Base-by-base conservation (phyloP, 306 rosid species). In the Medicago lupulina region DNA sequence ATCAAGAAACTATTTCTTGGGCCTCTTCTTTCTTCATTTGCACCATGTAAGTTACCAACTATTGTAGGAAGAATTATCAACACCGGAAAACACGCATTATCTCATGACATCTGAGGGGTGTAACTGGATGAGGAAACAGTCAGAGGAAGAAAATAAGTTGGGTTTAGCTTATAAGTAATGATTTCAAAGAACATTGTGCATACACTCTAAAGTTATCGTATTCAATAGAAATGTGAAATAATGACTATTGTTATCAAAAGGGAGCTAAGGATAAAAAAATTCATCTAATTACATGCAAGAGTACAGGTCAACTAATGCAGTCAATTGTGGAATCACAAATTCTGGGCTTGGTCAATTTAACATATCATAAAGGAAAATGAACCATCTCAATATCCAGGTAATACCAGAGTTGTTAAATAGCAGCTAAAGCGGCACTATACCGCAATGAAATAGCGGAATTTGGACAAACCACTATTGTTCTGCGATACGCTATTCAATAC, bases 1-100 rank as follows among this genome's bases (percentile, higher is more conserved):
- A 63, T 55, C 7, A 59, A 67, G 57, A 46, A 25, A 57, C 38
- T 10, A 58, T 25, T 34, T 7, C 15, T 36, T 34, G 15, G 71
- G 15, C 46, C 19, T 44, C 61, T 79, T 71, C 66, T 72, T 79
- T 79, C 72, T 64, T 64, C 51, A 43, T 53, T 63, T 17, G 31
- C 21, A 60, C 57, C 41, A 21, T 16, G 23, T 51, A n/a, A 71
- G 57, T 50, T 70, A 31, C 17, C 28, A 19, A 51, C 40, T 17
- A n/a, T 39, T 15, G 23, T 49, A 61, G 15, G 54, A 39, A 70
- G 44, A 61, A 76, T 71, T 17, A 14, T 46, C 53, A 58, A 46
- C 75, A 59, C 41, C 47, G 39, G 12, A 73, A 5, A 36, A 49
- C 12, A 28, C 38, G 31, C 39, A 5, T 19, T 51, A 23, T 71